These are phyloP conservation scores for Blumeria hordei DNA, from an alignment of 2,329 filamentous ascomycete species.

Conservation along the genomic window DNA sequence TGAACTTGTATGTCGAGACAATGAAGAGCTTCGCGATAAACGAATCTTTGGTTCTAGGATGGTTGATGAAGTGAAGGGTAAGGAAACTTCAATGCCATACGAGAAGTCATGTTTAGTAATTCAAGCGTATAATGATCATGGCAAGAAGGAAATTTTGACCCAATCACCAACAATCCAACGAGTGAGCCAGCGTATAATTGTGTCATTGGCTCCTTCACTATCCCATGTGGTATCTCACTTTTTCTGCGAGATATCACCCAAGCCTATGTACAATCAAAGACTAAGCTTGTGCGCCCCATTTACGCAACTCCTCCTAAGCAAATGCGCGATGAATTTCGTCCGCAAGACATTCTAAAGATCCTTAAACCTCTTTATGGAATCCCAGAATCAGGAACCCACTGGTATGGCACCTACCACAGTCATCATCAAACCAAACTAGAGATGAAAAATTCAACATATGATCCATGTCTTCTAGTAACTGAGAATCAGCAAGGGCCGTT, in stretches of 20 bases:
- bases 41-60: neutral
- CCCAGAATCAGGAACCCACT: neutral
- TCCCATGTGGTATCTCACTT: neutral
- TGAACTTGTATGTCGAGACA: neutral
- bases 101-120: conserved; percentile 1
- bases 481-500: neutral
- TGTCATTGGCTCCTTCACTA: neutral
- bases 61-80: neutral
- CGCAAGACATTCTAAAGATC: neutral
- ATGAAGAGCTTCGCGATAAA: neutral
- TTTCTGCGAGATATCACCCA: neutral
- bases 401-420: neutral
- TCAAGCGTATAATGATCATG: neutral
- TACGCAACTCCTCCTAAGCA: neutral
- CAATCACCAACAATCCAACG: conserved; percentile 1
- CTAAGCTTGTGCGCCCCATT: neutral
- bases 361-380: no score
- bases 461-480: neutral
- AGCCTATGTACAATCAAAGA: neutral
- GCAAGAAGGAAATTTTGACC: neutral
- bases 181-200: neutral
- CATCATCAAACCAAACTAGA: neutral
- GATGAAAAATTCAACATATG: neutral
- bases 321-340: neutral
- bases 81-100: neutral